phyloP scores from a whole-genome alignment of 2,329 filamentous ascomycete species.

The Tetracladium maxilliforme region DNA sequence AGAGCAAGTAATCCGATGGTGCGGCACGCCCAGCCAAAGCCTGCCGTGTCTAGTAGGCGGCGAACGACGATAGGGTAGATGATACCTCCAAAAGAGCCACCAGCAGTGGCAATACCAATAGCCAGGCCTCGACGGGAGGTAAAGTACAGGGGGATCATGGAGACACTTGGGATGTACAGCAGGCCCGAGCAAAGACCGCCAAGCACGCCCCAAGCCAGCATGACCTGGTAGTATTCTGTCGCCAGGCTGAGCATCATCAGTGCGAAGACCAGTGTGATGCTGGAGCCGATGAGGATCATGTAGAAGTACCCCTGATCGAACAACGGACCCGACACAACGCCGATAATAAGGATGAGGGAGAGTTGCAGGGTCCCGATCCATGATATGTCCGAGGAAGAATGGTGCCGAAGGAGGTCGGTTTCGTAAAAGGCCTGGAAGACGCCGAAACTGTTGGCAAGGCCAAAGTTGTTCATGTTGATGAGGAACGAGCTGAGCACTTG shows the following conservation, averaged over 20 bases:
- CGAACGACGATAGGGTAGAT: conserved; percentile 40
- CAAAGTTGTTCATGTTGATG: conserved; percentile 40
- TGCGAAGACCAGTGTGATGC: too few species aligned
- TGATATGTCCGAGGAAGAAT: conserved; percentile 21
- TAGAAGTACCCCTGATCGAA: conserved; percentile 24
- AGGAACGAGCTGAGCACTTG: conserved; percentile 35
- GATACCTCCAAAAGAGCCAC: conserved; percentile 39
- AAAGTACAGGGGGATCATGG: conserved; percentile 54
- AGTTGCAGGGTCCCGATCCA: conserved; percentile 22
- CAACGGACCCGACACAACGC: conserved; percentile 16
- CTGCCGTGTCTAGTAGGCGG: too few species aligned
- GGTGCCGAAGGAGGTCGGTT: conserved; percentile 17
- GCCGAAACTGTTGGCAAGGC: conserved; percentile 29
- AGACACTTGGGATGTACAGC: conserved; percentile 49
- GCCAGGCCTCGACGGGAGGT: conserved; percentile 37
- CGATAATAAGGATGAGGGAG: conserved; percentile 11
- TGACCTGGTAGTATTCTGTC: conserved; percentile 35
- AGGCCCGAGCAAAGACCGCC: conserved; percentile 44
- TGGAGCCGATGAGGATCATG: too few species aligned
- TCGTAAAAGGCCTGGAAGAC: conserved; percentile 38
- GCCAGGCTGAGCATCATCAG: too few species aligned
- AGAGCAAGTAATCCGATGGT: too few species aligned
- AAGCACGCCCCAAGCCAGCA: conserved; percentile 35
- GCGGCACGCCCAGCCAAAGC: conserved; percentile 12
- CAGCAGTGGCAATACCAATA: conserved; percentile 43